phyloP scores from a whole-genome alignment of 768 basidiomycete genomes.

The Psilocybe tampanensis region DNA sequence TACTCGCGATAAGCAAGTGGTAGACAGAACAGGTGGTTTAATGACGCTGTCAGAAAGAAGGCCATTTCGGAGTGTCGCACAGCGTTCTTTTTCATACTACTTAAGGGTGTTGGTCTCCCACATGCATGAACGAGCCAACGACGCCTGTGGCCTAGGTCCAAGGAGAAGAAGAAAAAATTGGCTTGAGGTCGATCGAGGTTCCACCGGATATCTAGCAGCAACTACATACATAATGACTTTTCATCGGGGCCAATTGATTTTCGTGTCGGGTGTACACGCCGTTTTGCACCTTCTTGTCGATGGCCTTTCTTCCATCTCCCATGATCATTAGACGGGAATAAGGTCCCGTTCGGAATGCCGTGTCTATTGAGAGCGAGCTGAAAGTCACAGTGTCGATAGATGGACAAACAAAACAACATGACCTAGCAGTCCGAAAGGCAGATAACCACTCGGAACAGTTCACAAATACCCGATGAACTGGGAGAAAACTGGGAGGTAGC shows the following conservation, averaged over 20 bases:
- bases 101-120: background rate
- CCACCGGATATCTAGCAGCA: too few relatives aligned
- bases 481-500: too few relatives aligned
- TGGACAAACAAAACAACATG: background rate
- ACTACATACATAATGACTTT: too few relatives aligned
- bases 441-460: background rate
- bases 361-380: constrained; percentile 4
- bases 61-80: background rate
- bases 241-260: too few relatives aligned
- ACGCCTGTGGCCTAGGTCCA: too few relatives aligned
- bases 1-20: constrained; percentile 2
- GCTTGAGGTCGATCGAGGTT: background rate
- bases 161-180: background rate
- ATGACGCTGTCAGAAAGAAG: background rate
- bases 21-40: constrained; percentile 2
- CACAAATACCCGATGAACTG: background rate
- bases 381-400: background rate
- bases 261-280: background rate
- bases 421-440: background rate
- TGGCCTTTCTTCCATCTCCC: constrained; percentile 5
- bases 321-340: constrained; percentile 3
- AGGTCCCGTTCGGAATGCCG: constrained; percentile 4
- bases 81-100: background rate
- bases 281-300: background rate
- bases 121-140: background rate